These are phyloP conservation scores for Cryptosporidium meleagridis DNA, from an alignment of 169 alveolate species.

Conservation along the genomic window DNA sequence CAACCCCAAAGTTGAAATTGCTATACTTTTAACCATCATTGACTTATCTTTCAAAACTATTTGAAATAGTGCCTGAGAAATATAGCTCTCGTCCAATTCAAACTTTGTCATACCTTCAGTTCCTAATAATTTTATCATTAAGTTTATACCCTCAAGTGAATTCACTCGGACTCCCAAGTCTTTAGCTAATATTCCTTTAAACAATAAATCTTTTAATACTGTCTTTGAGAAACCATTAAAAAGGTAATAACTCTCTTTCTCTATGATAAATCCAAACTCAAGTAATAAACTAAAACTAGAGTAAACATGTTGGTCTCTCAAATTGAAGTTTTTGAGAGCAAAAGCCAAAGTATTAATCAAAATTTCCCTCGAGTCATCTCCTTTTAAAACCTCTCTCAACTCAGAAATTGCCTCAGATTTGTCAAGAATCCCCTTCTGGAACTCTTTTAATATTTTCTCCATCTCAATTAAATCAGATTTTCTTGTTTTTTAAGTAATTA, in stretches of 20 bases:
- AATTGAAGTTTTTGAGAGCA: constrained; percentile 8
- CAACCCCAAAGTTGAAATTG: constrained; percentile 37
- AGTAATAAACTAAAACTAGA: constrained; percentile 1
- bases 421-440: constrained; percentile 37
- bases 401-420: constrained; percentile 7
- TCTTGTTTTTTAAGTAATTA: background rate
- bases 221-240: background rate
- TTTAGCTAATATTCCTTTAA: constrained; percentile 13
- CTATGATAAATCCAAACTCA: background rate
- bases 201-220: background rate
- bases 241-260: background rate
- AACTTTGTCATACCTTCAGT: background rate
- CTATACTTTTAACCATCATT: background rate
- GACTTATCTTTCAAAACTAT: constrained; percentile 46
- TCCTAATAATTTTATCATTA: constrained; percentile 1
- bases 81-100: background rate
- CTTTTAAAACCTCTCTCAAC: background rate
- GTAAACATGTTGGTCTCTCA: constrained; percentile 20
- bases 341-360: constrained; percentile 31
- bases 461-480: background rate
- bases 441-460: constrained; percentile 23
- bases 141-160: constrained; percentile 1
- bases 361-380: background rate
- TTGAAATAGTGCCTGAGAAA: background rate
- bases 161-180: constrained; percentile 32